Percentiles rank a stretch among this genome's conserved stretches.
phyloP scores from a whole-genome alignment of 371 early-diverging fungal species.

The Polyrhizophydium stewartii region DNA sequence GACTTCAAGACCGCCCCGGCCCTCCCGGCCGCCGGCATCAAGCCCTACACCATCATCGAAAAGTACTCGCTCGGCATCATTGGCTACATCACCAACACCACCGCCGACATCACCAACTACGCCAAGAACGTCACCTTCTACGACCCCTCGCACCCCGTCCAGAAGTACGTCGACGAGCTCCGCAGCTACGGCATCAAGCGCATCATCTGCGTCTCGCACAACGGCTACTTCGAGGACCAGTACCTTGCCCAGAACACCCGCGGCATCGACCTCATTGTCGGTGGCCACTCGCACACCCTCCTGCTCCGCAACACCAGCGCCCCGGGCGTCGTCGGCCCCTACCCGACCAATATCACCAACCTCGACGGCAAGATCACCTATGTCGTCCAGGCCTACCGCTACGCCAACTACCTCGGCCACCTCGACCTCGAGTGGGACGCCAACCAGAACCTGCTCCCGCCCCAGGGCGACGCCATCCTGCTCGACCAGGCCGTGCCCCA shows the following conservation, averaged over 20 bases:
- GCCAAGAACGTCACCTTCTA: constrained; percentile 23
- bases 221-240: constrained; percentile 61
- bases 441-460: constrained; percentile 34
- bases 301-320: constrained; percentile 42
- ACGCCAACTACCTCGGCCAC: constrained; percentile 57
- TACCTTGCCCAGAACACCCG: constrained; percentile 45
- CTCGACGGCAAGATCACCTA: constrained; percentile 54
- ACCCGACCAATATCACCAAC: constrained; percentile 57
- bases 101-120: constrained; percentile 14
- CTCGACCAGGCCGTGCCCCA: constrained; percentile 43
- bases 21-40: constrained; percentile 34
- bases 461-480: constrained; percentile 54
- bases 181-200: constrained; percentile 56
- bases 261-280: constrained; percentile 52
- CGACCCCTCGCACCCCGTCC: constrained; percentile 68
- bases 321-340: constrained; percentile 43
- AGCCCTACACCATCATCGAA: constrained; percentile 62
- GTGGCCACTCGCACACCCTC: constrained; percentile 70
- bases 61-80: constrained; percentile 58
- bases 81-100: constrained; percentile 58
- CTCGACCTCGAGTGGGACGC: constrained; percentile 57
- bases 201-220: constrained; percentile 63
- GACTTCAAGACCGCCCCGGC: constrained; percentile 37
- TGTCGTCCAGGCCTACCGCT: constrained; percentile 26
- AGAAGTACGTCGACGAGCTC: constrained; percentile 54